Base-by-base conservation (phyloP, 495 filamentous ascomycete genomes). In the Thozetella sp. region DNA sequence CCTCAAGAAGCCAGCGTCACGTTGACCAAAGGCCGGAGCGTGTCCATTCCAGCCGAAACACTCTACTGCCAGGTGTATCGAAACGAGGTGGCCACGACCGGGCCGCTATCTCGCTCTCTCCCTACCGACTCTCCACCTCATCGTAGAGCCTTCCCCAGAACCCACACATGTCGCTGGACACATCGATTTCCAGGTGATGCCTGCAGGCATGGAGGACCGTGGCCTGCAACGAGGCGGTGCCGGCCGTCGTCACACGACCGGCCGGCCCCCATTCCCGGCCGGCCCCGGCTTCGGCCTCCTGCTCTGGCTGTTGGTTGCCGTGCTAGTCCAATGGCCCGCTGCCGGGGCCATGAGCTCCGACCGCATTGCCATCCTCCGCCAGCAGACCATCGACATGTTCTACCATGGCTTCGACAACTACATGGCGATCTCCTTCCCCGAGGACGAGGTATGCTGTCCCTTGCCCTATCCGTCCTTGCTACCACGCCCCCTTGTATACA, bases 371-470 rank as follows among this genome's bases (percentile, higher is more conserved):
- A 72, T 78, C 45, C 70, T 88, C 55, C 76, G 81, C 27, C 86
- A 85, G 67, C 92, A 97, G 72, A 93, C 94, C 43, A 87, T 93
- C 56, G 85, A 88, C 59, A 93, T 97, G 83, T 98, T 99, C 79
- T 97, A 95, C 67, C 96, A 99, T 76, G 95, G 95, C 56, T 99
- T 88, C 78, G 88, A 96, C 68, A 97, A 93, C 69, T 99, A 99
- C 77, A 91, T 97, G 83, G 79, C 85, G 51, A 83, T 94, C 68
- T 96, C 96, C 53, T 99, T 98, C 67, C 95, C 95, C 27, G 95
- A 97, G 77, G 95, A 99, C 68, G 95, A 99, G 83, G 86, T 84
- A 74, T 59, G 78, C 50, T 27, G 40, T 10, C 54, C 30, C 19
- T 25, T 26, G 45, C 26, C 34, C n/a, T 43, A 34, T 26, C 20